phyloP scores from a whole-genome alignment of 192 early-diverging fungal species.

The Backusella mclennaniae region DNA sequence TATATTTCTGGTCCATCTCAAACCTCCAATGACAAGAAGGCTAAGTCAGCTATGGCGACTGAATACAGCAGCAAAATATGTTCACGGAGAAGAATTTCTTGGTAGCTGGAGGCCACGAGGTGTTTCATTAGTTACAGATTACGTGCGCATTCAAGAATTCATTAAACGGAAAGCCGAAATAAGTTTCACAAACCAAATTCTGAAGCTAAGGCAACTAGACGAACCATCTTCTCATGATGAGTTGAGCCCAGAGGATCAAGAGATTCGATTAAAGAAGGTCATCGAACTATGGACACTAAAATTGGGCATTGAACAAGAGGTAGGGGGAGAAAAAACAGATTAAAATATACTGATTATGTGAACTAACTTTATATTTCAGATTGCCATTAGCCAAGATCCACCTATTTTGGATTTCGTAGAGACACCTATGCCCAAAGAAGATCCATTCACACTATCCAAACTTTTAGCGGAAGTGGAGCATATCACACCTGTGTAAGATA shows the following conservation, averaged over 20 bases:
- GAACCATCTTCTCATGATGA: not conserved
- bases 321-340: not conserved
- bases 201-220: conserved; percentile 19
- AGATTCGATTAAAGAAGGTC: conserved; percentile 10
- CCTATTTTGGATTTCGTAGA: conserved; percentile 22
- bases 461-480: conserved; percentile 43
- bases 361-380: conserved; percentile 6
- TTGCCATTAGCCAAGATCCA: conserved; percentile 47
- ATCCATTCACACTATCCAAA: conserved; percentile 20
- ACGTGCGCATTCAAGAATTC: conserved; percentile 24
- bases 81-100: conserved; percentile 73
- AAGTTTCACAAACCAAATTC: conserved; percentile 39
- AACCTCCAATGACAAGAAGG: conserved; percentile 51
- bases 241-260: not conserved
- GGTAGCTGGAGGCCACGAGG: conserved; percentile 68
- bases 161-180: conserved; percentile 37
- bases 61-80: conserved; percentile 68
- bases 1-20: conserved; percentile 63
- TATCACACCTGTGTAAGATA: conserved; percentile 40
- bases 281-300: conserved; percentile 29
- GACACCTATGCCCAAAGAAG: conserved; percentile 16
- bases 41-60: conserved; percentile 64
- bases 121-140: conserved; percentile 62
- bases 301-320: conserved; percentile 38
- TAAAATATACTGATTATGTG: not conserved